These are phyloP conservation scores for Hygrophila difformis DNA, from an alignment of 257 asterid species.

Conservation along the genomic window DNA sequence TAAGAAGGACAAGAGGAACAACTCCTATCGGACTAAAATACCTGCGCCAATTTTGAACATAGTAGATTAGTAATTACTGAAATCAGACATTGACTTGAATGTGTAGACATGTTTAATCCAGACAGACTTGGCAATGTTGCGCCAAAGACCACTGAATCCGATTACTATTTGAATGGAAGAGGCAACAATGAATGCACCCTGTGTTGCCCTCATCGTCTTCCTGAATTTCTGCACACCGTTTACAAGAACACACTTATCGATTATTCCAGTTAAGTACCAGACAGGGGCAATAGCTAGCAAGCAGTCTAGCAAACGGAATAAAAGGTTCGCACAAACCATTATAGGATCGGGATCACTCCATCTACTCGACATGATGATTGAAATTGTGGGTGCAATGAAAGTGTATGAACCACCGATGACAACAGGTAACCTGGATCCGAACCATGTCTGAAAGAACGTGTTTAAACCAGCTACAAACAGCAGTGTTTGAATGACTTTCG, in stretches of 20 bases:
- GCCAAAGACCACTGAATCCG: constrained; percentile 98
- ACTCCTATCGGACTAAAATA: constrained; percentile 84
- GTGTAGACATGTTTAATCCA: not conserved
- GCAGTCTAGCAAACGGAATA: no score
- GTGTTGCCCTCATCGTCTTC: constrained; percentile 91
- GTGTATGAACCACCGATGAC: constrained; percentile 92
- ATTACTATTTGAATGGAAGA: constrained; percentile 84
- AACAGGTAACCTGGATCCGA: constrained; percentile 84
- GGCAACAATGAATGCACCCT: constrained; percentile 87
- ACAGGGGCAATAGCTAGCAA: no score
- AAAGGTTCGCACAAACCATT: constrained; percentile 38
- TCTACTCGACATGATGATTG: constrained; percentile 84
- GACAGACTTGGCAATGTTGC: constrained; percentile 63
- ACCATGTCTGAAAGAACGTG: constrained; percentile 76
- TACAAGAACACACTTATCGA: constrained; percentile 3
- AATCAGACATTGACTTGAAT: not conserved
- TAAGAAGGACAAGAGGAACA: constrained; percentile 83
- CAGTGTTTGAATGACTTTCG: constrained; percentile 76
- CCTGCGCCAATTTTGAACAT: constrained; percentile 28
- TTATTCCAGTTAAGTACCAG: not conserved
- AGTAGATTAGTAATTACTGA: constrained; percentile 11
- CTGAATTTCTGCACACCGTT: constrained; percentile 51
- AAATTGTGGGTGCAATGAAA: constrained; percentile 81
- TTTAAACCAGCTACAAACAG: constrained; percentile 80
- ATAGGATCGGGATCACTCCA: constrained; percentile 78